phyloP scores from a whole-genome alignment of 768 basidiomycete species.

The Postia placenta region DNA sequence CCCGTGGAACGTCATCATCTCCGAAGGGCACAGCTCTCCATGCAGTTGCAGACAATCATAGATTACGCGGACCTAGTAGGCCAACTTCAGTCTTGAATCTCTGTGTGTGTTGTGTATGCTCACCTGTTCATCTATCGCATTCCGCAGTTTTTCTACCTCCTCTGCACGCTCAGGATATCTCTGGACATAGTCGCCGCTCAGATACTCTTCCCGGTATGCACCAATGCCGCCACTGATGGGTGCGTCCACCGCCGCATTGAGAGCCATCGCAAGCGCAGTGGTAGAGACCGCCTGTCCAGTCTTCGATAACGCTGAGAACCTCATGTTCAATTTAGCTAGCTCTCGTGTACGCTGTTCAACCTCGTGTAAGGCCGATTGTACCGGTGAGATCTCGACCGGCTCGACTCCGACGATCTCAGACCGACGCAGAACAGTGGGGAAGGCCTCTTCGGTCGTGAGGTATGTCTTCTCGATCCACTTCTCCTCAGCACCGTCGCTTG shows the following conservation, averaged over 20 bases:
- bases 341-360: constrained; percentile 79
- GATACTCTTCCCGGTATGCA: constrained; percentile 72
- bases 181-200: constrained; percentile 60
- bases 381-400: constrained; percentile 74
- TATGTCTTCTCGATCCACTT: constrained; percentile 87
- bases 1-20: constrained; percentile 91
- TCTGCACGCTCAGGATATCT: constrained; percentile 66
- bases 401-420: constrained; percentile 76
- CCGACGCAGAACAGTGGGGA: constrained; percentile 87
- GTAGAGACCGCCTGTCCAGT: constrained; percentile 69
- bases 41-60: constrained; percentile 83
- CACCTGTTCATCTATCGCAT: constrained; percentile 80
- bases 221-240: constrained; percentile 72
- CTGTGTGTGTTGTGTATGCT: constrained; percentile 16
- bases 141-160: constrained; percentile 64
- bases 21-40: constrained; percentile 71
- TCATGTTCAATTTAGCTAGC: constrained; percentile 56
- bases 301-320: constrained; percentile 75
- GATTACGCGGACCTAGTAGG: constrained; percentile 62
- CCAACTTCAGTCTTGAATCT: constrained; percentile 1
- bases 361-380: constrained; percentile 78
- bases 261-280: constrained; percentile 76
- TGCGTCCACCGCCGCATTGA: constrained; percentile 85
- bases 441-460: constrained; percentile 80
- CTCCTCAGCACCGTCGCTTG: constrained; percentile 64